These are phyloP conservation scores for Adiantum capillusveneris DNA, from an alignment of 75 land plant genomes.

Conservation along the genomic window DNA sequence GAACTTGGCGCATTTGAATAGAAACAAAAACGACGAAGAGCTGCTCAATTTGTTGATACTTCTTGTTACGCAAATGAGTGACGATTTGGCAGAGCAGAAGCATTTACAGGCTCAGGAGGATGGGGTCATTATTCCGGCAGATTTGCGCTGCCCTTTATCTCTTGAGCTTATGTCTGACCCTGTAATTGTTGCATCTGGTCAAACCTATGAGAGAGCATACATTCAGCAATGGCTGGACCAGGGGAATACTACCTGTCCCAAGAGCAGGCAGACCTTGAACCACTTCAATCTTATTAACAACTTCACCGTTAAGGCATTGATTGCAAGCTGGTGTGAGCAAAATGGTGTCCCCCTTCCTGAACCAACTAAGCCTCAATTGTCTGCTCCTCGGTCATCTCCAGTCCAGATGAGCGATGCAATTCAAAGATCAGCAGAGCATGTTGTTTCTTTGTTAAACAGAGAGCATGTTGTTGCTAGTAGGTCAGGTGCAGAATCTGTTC, in stretches of 20 bases:
- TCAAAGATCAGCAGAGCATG: too few relatives aligned
- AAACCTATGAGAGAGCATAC: constrained; percentile 53
- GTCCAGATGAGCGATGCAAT: too few relatives aligned
- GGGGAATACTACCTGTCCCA: constrained; percentile 51
- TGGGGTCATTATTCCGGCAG: constrained; percentile 26
- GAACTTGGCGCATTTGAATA: constrained; percentile 13
- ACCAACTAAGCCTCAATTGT: too few relatives aligned
- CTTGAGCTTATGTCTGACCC: constrained; percentile 59
- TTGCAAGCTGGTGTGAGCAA: constrained; percentile 48
- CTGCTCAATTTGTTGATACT: constrained; percentile 5
- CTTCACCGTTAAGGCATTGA: constrained; percentile 55
- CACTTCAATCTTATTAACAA: constrained; percentile 52
- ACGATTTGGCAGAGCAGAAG: constrained; percentile 15
- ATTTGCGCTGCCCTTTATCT: constrained; percentile 53
- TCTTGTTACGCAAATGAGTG: constrained; percentile 15
- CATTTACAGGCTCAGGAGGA: constrained; percentile 8
- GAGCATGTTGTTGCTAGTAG: too few relatives aligned
- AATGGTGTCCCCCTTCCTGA: constrained; percentile 3
- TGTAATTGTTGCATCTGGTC: constrained; percentile 67
- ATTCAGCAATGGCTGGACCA: constrained; percentile 65
- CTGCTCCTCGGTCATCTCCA: too few relatives aligned
- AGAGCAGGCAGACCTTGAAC: constrained; percentile 38
- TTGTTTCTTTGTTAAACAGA: too few relatives aligned
- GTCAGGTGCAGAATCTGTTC: too few relatives aligned
- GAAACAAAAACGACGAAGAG: constrained; percentile 4